These are phyloP conservation scores for Allium fistulosum DNA, from an alignment of 106 monocot genomes.

Conservation along the genomic window DNA sequence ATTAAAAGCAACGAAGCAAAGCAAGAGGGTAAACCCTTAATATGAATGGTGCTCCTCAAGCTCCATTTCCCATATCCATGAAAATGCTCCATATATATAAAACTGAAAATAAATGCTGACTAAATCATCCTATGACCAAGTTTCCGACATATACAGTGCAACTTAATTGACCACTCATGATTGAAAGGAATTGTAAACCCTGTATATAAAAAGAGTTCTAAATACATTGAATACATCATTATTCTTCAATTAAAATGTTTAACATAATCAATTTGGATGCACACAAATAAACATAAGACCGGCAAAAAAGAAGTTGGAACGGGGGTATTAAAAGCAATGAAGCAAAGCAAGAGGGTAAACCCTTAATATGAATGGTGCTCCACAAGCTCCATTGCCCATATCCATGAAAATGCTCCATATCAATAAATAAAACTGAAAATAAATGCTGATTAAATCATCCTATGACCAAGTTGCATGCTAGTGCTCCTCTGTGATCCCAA, in stretches of 20 bases:
- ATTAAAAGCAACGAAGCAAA: constrained; percentile 45
- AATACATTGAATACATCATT: background rate
- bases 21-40: constrained; percentile 47
- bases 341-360: constrained; percentile 54
- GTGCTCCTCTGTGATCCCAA: constrained; percentile 29
- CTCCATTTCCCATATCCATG: constrained; percentile 50
- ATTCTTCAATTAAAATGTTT: background rate
- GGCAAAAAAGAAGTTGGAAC: constrained; percentile 4
- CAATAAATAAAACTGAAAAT: constrained; percentile 27
- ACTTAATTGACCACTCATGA: constrained; percentile 53
- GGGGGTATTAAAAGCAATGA: constrained; percentile 26
- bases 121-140: constrained; percentile 35
- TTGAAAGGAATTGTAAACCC: constrained; percentile 12
- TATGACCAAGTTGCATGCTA: constrained; percentile 24
- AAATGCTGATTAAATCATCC: constrained; percentile 33
- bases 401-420: constrained; percentile 49
- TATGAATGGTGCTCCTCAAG: constrained; percentile 53
- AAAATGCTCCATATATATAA: constrained; percentile 47
- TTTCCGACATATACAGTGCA: constrained; percentile 86
- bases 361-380: constrained; percentile 47
- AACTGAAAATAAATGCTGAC: constrained; percentile 33
- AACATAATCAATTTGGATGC: no score
- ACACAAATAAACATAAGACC: background rate
- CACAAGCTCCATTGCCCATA: constrained; percentile 61
- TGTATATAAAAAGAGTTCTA: constrained; percentile 5